A percentile compares a stretch with the other conserved stretches of the same genome.
Evolutionary conservation across 164 flowering plant species (phyloP).

Genomic region (Kingdonia uniflora): DNA sequence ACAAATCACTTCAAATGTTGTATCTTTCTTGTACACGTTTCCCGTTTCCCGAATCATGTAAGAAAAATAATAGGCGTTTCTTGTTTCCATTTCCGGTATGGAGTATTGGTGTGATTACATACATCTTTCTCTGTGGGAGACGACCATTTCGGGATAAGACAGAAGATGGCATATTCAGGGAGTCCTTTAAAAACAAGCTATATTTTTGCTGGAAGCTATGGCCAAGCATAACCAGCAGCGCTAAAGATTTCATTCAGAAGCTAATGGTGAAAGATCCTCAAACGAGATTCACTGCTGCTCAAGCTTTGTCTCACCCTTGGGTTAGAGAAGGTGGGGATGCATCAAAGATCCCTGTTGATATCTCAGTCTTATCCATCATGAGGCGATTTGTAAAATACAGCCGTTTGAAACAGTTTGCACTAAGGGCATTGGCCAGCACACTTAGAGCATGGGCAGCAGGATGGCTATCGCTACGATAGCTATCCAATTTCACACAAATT

Average conservation of each 20-base stretch:
- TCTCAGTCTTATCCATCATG: constrained; percentile 85
- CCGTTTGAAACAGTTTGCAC: constrained; percentile 90
- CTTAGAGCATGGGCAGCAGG: too few species aligned
- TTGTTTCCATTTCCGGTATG: too few species aligned
- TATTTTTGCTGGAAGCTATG: constrained; percentile 92
- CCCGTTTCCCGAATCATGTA: too few species aligned
- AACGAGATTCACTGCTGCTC: constrained; percentile 92
- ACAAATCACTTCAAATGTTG: too few species aligned
- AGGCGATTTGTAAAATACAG: constrained; percentile 91
- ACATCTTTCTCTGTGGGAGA: constrained; percentile 87
- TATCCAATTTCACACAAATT: too few species aligned
- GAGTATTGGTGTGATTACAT: constrained; percentile 98
- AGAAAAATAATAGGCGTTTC: too few species aligned
- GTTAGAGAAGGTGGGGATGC: constrained; percentile 98
- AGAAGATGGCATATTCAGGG: constrained; percentile 94
- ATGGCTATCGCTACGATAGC: too few species aligned
- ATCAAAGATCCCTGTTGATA: constrained; percentile 90
- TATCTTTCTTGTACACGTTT: too few species aligned
- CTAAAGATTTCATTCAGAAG: constrained; percentile 91
- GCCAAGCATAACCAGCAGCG: constrained; percentile 76
- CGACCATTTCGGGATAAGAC: constrained; percentile 99
- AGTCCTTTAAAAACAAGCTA: constrained; percentile 87
- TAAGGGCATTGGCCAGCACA: constrained; percentile 93
- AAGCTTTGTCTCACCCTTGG: constrained; percentile 95
- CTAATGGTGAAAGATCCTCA: constrained; percentile 85